These are phyloP conservation scores for Coleophoma cylindrospora DNA, from an alignment of 2,329 filamentous ascomycete species.

Conservation along the genomic window DNA sequence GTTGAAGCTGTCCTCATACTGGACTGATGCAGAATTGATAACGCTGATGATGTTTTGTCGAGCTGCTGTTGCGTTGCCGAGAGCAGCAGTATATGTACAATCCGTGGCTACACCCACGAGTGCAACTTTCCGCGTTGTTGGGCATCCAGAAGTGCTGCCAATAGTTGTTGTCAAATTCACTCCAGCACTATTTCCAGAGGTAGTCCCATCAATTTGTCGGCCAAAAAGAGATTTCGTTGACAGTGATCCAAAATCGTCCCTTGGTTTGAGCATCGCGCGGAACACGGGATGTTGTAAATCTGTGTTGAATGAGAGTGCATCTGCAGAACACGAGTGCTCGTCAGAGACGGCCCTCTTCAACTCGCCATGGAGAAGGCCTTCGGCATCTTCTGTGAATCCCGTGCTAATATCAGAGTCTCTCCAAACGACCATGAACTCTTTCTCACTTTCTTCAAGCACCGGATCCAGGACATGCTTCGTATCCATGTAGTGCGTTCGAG, in stretches of 20 bases:
- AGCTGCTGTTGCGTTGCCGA: constrained; percentile 60
- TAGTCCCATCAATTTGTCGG: constrained; percentile 65
- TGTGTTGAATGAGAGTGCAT: constrained; percentile 76
- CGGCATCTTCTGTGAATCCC: constrained; percentile 29
- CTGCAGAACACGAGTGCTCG: constrained; percentile 60
- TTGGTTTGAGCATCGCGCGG: constrained; percentile 35
- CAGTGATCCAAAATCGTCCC: constrained; percentile 49
- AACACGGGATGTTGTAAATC: constrained; percentile 66
- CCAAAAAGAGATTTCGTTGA: constrained; percentile 65
- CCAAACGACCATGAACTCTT: constrained; percentile 86
- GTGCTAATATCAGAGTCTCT: constrained; percentile 75
- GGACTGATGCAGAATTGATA: constrained; percentile 79
- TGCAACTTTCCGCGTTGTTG: constrained; percentile 83
- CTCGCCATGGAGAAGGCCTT: constrained; percentile 44
- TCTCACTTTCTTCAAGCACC: constrained; percentile 39
- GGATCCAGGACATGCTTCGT: constrained; percentile 72
- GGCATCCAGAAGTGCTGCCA: constrained; percentile 79
- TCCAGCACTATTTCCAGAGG: constrained; percentile 70
- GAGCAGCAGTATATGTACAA: constrained; percentile 76
- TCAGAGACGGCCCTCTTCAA: constrained; percentile 21
- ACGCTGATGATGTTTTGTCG: constrained; percentile 72
- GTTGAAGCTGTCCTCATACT: constrained; percentile 92
- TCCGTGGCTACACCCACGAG: constrained; percentile 90
- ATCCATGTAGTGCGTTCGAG: constrained; percentile 65
- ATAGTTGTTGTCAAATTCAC: constrained; percentile 76